Conservation (phyloP, 2,329 filamentous ascomycete species). For the Zymoseptoria tritici region DNA sequence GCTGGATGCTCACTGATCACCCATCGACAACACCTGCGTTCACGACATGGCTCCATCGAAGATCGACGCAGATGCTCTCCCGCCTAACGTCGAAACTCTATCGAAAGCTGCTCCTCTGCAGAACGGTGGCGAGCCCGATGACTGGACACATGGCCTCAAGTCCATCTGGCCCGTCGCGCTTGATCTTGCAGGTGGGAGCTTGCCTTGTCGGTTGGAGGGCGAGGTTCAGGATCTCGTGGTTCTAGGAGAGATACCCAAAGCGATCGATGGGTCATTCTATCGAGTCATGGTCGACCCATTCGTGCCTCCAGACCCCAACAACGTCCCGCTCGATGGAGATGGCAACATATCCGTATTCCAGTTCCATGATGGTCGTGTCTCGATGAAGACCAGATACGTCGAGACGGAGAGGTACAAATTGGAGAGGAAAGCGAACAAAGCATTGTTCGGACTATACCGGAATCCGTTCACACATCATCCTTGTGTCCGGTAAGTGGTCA, state of each 20-base stretch:
- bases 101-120: too few relatives aligned
- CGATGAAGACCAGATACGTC: constrained; percentile 38
- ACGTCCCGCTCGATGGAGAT: constrained; percentile 44
- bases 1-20: too few relatives aligned
- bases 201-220: constrained; percentile 35
- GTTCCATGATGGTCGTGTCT: constrained; percentile 36
- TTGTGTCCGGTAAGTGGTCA: constrained; percentile 9
- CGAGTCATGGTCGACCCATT: constrained; percentile 48
- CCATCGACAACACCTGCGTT: too few relatives aligned
- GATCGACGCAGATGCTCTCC: too few relatives aligned
- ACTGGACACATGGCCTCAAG: constrained; percentile 2
- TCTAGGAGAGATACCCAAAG: constrained; percentile 25
- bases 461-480: constrained; percentile 48
- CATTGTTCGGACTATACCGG: constrained; percentile 49
- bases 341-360: constrained; percentile 38
- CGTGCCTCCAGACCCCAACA: constrained; percentile 50
- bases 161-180: constrained; percentile 9
- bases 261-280: constrained; percentile 31
- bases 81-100: too few relatives aligned
- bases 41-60: too few relatives aligned
- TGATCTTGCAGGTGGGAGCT: constrained; percentile 19
- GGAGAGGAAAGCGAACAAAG: constrained; percentile 32
- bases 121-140: neutral
- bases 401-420: constrained; percentile 37
- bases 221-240: constrained; percentile 30